These are phyloP conservation scores for Sugiyamaella novakii DNA, from an alignment of 1,139 yeast genomes.

Conservation along the genomic window DNA sequence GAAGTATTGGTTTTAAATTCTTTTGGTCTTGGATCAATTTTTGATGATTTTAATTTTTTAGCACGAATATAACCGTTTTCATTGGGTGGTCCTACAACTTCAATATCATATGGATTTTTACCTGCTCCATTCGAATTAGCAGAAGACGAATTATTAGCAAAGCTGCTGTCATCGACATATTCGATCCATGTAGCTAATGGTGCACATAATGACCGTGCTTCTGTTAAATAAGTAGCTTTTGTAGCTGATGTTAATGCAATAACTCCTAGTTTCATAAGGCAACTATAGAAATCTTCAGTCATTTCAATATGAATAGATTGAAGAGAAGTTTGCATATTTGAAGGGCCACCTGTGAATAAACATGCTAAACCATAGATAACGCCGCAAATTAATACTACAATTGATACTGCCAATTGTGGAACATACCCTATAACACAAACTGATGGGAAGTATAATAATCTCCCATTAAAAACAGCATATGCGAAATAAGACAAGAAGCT, in stretches of 20 bases:
- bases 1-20: constrained; percentile 9
- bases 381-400: constrained; percentile 54
- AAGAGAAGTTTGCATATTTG: constrained; percentile 45
- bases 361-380: constrained; percentile 57
- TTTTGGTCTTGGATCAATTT: constrained; percentile 10
- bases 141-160: not conserved
- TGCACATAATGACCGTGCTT: constrained; percentile 53
- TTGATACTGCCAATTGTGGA: constrained; percentile 61
- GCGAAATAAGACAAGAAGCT: constrained; percentile 53
- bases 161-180: constrained; percentile 18
- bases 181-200: constrained; percentile 66
- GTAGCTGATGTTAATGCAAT: constrained; percentile 69
- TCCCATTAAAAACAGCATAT: constrained; percentile 44
- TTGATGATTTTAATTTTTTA: not conserved
- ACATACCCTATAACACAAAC: constrained; percentile 57
- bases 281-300: constrained; percentile 67
- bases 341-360: constrained; percentile 57
- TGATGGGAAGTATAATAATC: constrained; percentile 53
- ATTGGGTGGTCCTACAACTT: constrained; percentile 23
- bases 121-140: not conserved
- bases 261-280: constrained; percentile 60
- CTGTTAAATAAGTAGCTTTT: constrained; percentile 64
- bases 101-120: constrained; percentile 27
- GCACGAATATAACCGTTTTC: constrained; percentile 11
- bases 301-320: constrained; percentile 42